Evolutionary conservation across 805 yeast species (phyloP).

Genomic region (Yarrowia porcina): DNA sequence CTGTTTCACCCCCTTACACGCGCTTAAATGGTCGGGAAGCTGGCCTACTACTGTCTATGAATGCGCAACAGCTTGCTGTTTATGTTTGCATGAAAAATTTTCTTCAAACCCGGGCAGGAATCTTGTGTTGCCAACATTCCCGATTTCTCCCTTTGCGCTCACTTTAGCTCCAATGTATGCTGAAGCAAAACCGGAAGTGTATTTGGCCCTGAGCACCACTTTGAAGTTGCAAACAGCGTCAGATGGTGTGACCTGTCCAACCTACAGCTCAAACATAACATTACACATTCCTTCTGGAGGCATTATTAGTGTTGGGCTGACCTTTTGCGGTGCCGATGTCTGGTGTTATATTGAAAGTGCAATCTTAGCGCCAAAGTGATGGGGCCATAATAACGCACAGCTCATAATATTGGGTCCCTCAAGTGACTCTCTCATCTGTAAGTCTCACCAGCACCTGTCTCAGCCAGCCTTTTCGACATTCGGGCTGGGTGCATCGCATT

Average conservation of each 20-base stretch:
- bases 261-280: neutral
- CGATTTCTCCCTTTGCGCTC: neutral
- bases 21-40: neutral
- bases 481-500: slow-evolving; percentile 6
- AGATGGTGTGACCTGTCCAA: slow-evolving; percentile 1
- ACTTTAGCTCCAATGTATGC: slow-evolving; percentile 1
- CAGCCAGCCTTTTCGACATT: neutral
- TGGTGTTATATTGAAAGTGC: too few relatives aligned
- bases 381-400: neutral
- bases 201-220: neutral
- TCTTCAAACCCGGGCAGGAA: neutral
- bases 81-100: neutral
- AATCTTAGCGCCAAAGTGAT: neutral
- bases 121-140: neutral
- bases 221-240: neutral
- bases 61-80: neutral
- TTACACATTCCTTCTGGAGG: neutral
- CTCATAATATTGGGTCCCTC: neutral
- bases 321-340: too few relatives aligned
- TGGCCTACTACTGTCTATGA: neutral
- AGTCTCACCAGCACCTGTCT: neutral
- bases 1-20: neutral
- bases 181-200: slow-evolving; percentile 2
- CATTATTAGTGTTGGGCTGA: neutral
- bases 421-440: neutral